Evolutionary conservation across 2,329 filamentous ascomycete species (phyloP).

Genomic region (Colletotrichum tamarilloi): DNA sequence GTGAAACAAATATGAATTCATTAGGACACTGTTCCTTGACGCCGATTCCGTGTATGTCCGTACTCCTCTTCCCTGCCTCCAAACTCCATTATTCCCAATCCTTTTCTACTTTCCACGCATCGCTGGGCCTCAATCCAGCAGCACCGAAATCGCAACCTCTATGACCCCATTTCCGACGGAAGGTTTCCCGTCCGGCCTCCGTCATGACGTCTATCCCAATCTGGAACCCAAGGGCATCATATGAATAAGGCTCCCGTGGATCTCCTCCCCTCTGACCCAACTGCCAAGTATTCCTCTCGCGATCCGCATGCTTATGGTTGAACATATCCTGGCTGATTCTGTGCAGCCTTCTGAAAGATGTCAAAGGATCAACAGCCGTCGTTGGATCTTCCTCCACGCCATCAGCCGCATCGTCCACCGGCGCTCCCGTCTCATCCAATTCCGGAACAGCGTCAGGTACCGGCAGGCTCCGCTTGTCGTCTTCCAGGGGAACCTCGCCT

Average conservation of each 20-base stretch:
- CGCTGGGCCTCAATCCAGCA: slow-evolving; percentile 50
- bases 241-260: slow-evolving; percentile 62
- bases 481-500: not conserved
- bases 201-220: slow-evolving; percentile 56
- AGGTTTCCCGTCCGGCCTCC: slow-evolving; percentile 55
- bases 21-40: not conserved
- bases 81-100: slow-evolving; percentile 46
- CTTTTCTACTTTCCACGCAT: slow-evolving; percentile 58
- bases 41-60: not conserved
- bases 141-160: slow-evolving; percentile 53
- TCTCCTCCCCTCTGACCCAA: slow-evolving; percentile 60
- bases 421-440: not conserved
- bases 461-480: not conserved
- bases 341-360: slow-evolving; percentile 13
- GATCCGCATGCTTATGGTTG: slow-evolving; percentile 53
- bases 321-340: slow-evolving; percentile 49
- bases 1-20: not conserved
- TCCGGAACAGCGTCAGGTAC: slow-evolving; percentile 1
- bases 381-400: not conserved
- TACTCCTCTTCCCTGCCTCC: not conserved
- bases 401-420: not conserved
- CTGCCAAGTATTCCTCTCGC: slow-evolving; percentile 64
- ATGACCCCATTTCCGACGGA: slow-evolving; percentile 59
- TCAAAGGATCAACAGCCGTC: slow-evolving; percentile 7
- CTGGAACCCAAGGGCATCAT: slow-evolving; percentile 57